Conservation (phyloP, 176 grass and related monocot species). For the Tillandsia leiboldiana region DNA sequence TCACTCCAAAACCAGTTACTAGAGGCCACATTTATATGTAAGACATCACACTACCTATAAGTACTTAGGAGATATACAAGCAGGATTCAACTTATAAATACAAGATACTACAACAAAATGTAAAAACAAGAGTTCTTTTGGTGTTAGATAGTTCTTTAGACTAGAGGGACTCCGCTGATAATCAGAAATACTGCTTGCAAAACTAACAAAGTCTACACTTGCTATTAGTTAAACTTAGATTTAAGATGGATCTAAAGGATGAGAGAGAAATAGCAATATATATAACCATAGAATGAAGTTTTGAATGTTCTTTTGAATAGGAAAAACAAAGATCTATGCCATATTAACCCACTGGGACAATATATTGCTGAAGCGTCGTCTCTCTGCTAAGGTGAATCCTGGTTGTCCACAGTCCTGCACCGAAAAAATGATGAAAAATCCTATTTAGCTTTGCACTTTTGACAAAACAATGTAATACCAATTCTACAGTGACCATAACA, state of each 20-base stretch:
- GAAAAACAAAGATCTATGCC: conserved; percentile 9
- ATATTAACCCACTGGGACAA: conserved; percentile 59
- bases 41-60: too few species aligned
- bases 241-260: background rate
- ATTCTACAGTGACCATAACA: too few species aligned
- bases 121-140: background rate
- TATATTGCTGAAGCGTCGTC: conserved; percentile 64
- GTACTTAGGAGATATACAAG: too few species aligned
- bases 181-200: background rate
- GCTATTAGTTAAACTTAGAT: background rate
- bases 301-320: background rate
- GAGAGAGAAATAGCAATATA: background rate
- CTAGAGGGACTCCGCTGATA: background rate
- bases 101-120: background rate
- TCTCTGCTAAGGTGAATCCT: conserved; percentile 89
- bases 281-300: background rate
- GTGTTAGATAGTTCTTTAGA: background rate
- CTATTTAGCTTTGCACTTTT: background rate
- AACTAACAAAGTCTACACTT: background rate
- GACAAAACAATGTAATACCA: background rate
- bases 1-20: background rate
- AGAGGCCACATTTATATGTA: background rate
- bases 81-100: too few species aligned
- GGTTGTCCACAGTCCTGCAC: conserved; percentile 86
- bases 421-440: conserved; percentile 23